Evolutionary conservation across 305 asterid genomes (phyloP).

Genomic region (Ilex paraguariensis): DNA sequence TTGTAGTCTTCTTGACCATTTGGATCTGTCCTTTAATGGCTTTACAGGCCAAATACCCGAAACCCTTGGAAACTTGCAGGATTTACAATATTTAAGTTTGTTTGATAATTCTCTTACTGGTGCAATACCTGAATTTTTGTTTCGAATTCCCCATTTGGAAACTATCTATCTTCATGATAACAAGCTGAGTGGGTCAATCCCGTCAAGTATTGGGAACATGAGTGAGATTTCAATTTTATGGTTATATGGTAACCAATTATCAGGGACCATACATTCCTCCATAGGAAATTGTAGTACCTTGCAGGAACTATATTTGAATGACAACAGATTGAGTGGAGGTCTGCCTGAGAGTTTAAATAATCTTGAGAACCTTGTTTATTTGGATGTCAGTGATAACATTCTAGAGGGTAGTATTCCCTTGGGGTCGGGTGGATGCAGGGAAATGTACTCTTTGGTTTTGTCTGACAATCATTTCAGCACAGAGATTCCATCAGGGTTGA

Average conservation of each 20-base stretch:
- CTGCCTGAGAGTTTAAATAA: conserved; percentile 54
- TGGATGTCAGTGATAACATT: conserved; percentile 46
- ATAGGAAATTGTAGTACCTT: conserved; percentile 58
- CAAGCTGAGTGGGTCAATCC: conserved; percentile 59
- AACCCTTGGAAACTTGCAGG: conserved; percentile 52
- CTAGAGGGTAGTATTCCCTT: conserved; percentile 48
- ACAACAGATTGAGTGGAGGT: conserved; percentile 48
- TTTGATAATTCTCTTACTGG: conserved; percentile 49
- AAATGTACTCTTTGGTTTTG: conserved; percentile 33
- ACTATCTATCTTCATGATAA: conserved; percentile 43
- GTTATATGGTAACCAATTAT: conserved; percentile 44
- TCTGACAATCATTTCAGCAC: conserved; percentile 54
- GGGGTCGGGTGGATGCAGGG: conserved; percentile 39
- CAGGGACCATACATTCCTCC: conserved; percentile 61
- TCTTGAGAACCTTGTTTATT: conserved; percentile 41
- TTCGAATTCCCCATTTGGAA: conserved; percentile 37
- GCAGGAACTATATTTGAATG: conserved; percentile 42
- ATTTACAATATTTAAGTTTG: conserved; percentile 38
- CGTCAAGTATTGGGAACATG: conserved; percentile 44
- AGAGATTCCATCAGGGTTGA: conserved; percentile 47
- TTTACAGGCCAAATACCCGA: conserved; percentile 61
- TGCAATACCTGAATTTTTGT: conserved; percentile 55
- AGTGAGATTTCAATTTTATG: conserved; percentile 30
- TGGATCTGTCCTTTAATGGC: conserved; percentile 52
- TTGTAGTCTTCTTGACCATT: conserved; percentile 38